Evolutionary conservation across 2,329 filamentous ascomycete genomes (phyloP).

Genomic region (Achaetomium macrosporum): DNA sequence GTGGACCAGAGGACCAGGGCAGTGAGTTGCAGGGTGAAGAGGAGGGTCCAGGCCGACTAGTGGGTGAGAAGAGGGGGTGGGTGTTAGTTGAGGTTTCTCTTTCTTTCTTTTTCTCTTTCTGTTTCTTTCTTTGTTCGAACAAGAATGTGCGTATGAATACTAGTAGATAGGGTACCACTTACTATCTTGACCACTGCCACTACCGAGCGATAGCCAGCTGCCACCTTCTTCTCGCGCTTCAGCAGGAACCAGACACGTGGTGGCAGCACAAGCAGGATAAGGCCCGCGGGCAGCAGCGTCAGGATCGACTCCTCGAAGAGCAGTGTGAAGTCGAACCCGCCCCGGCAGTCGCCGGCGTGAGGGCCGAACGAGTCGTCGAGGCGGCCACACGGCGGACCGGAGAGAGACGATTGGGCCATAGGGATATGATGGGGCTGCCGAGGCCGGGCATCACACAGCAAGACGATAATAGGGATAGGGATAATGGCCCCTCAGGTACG

Average conservation of each 20-base stretch:
- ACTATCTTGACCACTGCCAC: slow-evolving; percentile 18
- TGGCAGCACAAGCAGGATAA: slow-evolving; percentile 18
- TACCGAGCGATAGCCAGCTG: background rate
- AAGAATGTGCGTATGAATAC: background rate
- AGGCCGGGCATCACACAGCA: background rate
- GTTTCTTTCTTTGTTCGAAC: background rate
- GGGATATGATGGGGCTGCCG: background rate
- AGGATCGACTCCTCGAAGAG: slow-evolving; percentile 29
- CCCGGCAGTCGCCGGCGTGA: slow-evolving; percentile 23
- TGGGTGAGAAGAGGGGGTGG: background rate
- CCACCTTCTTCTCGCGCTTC: slow-evolving; percentile 15
- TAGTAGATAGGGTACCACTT: background rate
- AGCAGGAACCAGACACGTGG: slow-evolving; percentile 18
- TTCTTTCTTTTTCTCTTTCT: background rate
- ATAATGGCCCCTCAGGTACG: no score
- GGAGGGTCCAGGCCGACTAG: slow-evolving; percentile 20
- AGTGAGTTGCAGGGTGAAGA: slow-evolving; percentile 24
- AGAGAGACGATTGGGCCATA: slow-evolving; percentile 15
- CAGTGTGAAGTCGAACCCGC: slow-evolving; percentile 29
- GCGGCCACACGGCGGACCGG: slow-evolving; percentile 7
- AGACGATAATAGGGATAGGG: no score
- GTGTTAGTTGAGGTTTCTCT: background rate
- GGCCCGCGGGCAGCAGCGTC: slow-evolving; percentile 17
- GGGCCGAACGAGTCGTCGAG: slow-evolving; percentile 26
- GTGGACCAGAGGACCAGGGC: slow-evolving; percentile 25